These are phyloP conservation scores for Ogataea dorogensis DNA, from an alignment of 805 yeast species.

Conservation along the genomic window DNA sequence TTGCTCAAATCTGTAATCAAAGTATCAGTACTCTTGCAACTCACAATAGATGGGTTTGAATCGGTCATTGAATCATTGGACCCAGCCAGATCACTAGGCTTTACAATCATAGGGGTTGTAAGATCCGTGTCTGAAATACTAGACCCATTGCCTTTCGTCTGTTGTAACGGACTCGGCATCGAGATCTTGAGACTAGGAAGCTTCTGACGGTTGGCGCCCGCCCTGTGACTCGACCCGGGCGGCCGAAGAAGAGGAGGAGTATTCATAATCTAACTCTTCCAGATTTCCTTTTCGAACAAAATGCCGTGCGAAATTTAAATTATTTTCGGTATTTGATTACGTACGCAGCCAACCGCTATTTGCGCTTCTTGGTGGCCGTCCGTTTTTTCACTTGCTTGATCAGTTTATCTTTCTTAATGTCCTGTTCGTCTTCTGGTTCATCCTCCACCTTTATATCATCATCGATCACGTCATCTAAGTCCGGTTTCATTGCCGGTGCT, in stretches of 20 bases:
- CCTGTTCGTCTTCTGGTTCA: constrained; percentile 44
- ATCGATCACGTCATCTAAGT: constrained; percentile 67
- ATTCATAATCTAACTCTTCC: too few species aligned
- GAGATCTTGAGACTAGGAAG: constrained; percentile 28
- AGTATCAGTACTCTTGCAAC: constrained; percentile 11
- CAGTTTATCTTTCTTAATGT: constrained; percentile 59
- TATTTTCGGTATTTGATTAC: constrained; percentile 1
- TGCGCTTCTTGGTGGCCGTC: constrained; percentile 12
- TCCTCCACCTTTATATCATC: constrained; percentile 48
- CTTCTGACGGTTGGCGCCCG: constrained; percentile 25
- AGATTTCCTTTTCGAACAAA: constrained; percentile 7
- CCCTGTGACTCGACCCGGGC: constrained; percentile 41
- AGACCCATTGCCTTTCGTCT: neutral
- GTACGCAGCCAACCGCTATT: constrained; percentile 3
- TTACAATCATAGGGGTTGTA: constrained; percentile 11
- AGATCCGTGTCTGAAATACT: neutral
- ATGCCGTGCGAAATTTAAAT: constrained; percentile 1
- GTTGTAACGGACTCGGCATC: constrained; percentile 8
- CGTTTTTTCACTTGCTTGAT: constrained; percentile 47
- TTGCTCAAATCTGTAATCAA: constrained; percentile 10
- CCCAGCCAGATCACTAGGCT: neutral
- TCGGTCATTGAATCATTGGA: constrained; percentile 11
- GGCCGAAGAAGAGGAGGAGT: constrained; percentile 46
- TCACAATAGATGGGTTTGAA: constrained; percentile 9
- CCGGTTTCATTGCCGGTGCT: constrained; percentile 43